Conservation (phyloP, 148 eudicot species). For the Rhododendron ferrugineum region DNA sequence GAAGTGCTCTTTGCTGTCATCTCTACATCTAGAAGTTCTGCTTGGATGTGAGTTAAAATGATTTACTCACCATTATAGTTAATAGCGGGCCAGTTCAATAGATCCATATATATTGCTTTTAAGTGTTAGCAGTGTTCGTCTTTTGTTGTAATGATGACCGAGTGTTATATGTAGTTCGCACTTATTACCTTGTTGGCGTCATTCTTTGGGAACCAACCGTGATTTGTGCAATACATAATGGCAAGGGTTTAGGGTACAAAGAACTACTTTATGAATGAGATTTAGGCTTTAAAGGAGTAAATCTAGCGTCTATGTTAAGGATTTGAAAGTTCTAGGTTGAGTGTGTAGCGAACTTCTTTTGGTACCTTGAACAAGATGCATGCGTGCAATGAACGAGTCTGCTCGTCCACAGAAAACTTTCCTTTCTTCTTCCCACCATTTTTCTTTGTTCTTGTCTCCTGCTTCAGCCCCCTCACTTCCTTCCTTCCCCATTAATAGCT, state of each 20-base stretch:
- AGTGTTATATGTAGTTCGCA: neutral
- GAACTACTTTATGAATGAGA: neutral
- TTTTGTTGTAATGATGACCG: neutral
- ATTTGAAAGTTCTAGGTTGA: neutral
- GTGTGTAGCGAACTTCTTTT: neutral
- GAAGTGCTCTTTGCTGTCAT: neutral
- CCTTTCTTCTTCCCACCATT: constrained; percentile 72
- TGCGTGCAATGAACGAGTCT: constrained; percentile 68
- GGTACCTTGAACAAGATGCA: constrained; percentile 79
- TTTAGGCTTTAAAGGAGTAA: neutral
- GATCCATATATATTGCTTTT: neutral
- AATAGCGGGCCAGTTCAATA: neutral
- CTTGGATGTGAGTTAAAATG: neutral
- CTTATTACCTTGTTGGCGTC: neutral
- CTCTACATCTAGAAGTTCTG: neutral
- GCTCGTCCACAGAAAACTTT: constrained; percentile 60
- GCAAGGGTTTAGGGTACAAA: neutral
- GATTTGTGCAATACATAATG: constrained; percentile 2
- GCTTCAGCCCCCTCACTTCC: constrained; percentile 34
- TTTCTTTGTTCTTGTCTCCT: constrained; percentile 42
- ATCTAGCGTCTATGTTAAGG: neutral
- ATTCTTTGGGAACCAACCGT: neutral
- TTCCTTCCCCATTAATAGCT: constrained; percentile 64
- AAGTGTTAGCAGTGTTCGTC: neutral
- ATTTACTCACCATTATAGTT: neutral